Base-by-base conservation (phyloP, 164 flowering plant species). In the Nymphaea colorata region DNA sequence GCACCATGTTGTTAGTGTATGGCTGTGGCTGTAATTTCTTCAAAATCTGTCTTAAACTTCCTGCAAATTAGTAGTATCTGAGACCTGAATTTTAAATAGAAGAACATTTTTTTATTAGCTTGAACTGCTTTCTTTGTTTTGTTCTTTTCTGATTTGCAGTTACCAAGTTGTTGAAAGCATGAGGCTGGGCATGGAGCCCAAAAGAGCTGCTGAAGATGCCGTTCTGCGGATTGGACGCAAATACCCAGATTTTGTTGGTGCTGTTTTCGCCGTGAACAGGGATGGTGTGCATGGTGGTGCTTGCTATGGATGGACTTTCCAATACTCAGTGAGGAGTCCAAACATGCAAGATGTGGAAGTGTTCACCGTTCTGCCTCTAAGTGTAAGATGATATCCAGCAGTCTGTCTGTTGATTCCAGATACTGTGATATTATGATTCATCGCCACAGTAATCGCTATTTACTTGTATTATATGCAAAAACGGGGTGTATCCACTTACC, bases 91-190 rank as follows among this genome's bases (percentile, higher is more conserved):
- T 5, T 5, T 5, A 45, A 45, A 45, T 5, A 45, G 1, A 25
- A 25, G 36, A 25, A 25, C 53, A 5, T 1, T 1, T 45, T 45
- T 10, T 45, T 45, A 45, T 45, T 45, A 5, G 7, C 5, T 10
- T 45, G 53, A 45, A 45, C 53, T 45, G 5, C 5, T 5, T 45
- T 45, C 53, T 5, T 45, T 5, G 10, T 10, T 45, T 45, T 5
- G 10, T 45, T 25, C 36, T 45, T 45, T 10, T 5, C 10, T 5
- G 10, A 5, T 45, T 45, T 5, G 10, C 10, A 93, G 98, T 70
- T 93, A 90, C 72, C 98, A 93, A 80, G 96, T 89, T 60, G 96
- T 93, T 64, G 98, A 93, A 81, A 90, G 91, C 70, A 93, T 93
- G 98, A 80, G 98, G 74, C 64, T 75, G 63, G 98, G 96, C n/a